A percentile compares a stretch with the other conserved stretches of the same genome.
phyloP scores from a whole-genome alignment of 2,329 filamentous ascomycete species.

The Neophaeococcomyces aloes region DNA sequence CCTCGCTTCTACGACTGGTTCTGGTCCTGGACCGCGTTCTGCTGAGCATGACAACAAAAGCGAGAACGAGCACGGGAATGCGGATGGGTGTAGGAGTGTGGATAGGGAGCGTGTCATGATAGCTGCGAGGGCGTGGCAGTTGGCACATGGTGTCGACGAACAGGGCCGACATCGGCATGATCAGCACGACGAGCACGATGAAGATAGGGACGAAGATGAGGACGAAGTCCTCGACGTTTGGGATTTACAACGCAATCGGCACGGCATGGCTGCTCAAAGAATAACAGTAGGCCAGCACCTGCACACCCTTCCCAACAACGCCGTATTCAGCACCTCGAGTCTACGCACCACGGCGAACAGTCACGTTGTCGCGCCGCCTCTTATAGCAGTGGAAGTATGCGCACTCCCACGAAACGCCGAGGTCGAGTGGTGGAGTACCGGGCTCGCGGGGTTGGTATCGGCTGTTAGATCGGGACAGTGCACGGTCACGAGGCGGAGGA shows the following conservation, averaged over 20 bases:
- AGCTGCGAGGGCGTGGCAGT: slow-evolving; percentile 34
- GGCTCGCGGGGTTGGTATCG: slow-evolving; percentile 37
- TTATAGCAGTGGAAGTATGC: slow-evolving; percentile 66
- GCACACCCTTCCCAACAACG: slow-evolving; percentile 23
- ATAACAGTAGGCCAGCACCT: slow-evolving; percentile 14
- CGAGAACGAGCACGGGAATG: no score
- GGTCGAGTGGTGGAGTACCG: slow-evolving; percentile 80
- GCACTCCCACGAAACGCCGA: slow-evolving; percentile 61
- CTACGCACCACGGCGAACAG: slow-evolving; percentile 18
- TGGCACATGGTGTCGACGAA: slow-evolving; percentile 25
- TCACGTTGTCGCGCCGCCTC: slow-evolving; percentile 44
- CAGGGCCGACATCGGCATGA: slow-evolving; percentile 23
- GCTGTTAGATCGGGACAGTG: not conserved
- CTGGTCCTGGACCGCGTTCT: no score
- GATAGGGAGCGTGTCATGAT: slow-evolving; percentile 31
- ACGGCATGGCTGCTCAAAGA: slow-evolving; percentile 14
- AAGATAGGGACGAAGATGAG: slow-evolving; percentile 42
- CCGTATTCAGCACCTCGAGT: slow-evolving; percentile 30
- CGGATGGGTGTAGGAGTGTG: no score
- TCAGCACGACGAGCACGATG: slow-evolving; percentile 9
- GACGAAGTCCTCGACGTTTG: slow-evolving; percentile 30
- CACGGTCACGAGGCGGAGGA: not conserved
- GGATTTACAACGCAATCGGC: slow-evolving; percentile 47
- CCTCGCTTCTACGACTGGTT: slow-evolving; percentile 39
- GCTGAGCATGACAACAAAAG: no score